Base-by-base conservation (phyloP, 345 rosid species). In the Syzygium aromaticum region DNA sequence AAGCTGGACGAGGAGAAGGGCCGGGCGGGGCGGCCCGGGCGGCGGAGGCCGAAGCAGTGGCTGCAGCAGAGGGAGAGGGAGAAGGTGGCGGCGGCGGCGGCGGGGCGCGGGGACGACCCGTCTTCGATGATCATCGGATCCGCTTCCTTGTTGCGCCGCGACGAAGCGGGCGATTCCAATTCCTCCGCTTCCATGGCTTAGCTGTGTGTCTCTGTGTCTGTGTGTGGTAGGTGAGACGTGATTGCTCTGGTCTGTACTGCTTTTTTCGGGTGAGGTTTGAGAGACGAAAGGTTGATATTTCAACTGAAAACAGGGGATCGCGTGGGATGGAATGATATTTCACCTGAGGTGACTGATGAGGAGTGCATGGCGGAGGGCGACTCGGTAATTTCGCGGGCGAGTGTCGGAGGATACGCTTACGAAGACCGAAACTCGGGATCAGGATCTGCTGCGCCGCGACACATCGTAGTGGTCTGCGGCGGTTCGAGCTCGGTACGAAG, bases 41-140 rank as follows among this genome's bases (percentile, higher is more conserved):
- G 93, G 49, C 95, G 96, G 90, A 96, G 91, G 86, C 94, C 92
- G 86, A 91, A 93, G 90, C 97, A 94, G 90, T 94, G 93, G 56
- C 94, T 92, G 86, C 28, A 92, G 88, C 61, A 84, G 56, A 53
- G 61, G 86, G 64, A 38, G 40, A n/a, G 11, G 59, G 33, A 84
- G 56, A 33, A 23, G 86, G 86, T 38, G 40, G 38, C 14, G 54
- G 22, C 49, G 57, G 49, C 27, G 86, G 25, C 1, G 86, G 61
- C 27, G 57, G 0, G 63, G n/a, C 25, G 49, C 27, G 86, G 57
- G 4, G 86, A 73, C 27, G 86, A 64, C 22, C 78, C 88, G 84
- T 89, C 87, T 40, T 52, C 85, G 87, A 87, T 86, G 43, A 91
- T 46, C 51, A 91, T 46, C 5, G 56, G 85, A 84, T 84, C 86